Conservation (phyloP, 331 rosid genomes). For the Malus hybrid region DNA sequence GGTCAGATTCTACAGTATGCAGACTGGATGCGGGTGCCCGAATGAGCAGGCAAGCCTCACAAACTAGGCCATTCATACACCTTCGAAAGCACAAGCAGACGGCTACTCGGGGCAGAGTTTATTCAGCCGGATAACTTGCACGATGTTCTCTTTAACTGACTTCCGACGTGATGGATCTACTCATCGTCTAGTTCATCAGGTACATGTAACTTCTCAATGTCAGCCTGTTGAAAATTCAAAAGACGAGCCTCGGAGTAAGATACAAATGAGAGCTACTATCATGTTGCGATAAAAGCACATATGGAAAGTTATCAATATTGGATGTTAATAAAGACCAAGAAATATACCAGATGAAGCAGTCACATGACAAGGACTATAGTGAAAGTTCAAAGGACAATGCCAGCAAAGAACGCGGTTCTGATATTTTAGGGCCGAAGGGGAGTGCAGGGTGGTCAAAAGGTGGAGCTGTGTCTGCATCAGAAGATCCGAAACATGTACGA, state of each 20-base stretch:
- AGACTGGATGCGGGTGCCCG: slow-evolving; percentile 5
- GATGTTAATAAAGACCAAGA: not conserved
- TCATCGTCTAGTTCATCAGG: slow-evolving; percentile 88
- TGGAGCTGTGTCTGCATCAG: not conserved
- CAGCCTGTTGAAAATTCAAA: slow-evolving; percentile 53
- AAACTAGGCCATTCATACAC: not conserved
- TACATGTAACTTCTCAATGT: slow-evolving; percentile 90
- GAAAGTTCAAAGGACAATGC: not conserved
- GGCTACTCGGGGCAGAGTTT: not conserved
- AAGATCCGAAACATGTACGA: not conserved
- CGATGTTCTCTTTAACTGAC: slow-evolving; percentile 17
- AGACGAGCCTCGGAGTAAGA: not conserved
- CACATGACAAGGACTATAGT: slow-evolving; percentile 12
- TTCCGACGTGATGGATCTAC: slow-evolving; percentile 25
- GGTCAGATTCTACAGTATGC: slow-evolving; percentile 20
- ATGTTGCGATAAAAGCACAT: not conserved
- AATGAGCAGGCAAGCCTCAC: slow-evolving; percentile 8
- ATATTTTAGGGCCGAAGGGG: not conserved
- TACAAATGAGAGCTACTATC: not conserved
- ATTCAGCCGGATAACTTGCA: not conserved
- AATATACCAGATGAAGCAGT: slow-evolving; percentile 27
- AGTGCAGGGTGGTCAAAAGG: not conserved
- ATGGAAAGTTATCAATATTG: too few species aligned
- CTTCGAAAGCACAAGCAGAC: slow-evolving; percentile 64
- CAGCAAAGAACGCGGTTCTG: not conserved